phyloP scores from a whole-genome alignment of 2,329 filamentous ascomycete species.

The Aureobasidium sp. region DNA sequence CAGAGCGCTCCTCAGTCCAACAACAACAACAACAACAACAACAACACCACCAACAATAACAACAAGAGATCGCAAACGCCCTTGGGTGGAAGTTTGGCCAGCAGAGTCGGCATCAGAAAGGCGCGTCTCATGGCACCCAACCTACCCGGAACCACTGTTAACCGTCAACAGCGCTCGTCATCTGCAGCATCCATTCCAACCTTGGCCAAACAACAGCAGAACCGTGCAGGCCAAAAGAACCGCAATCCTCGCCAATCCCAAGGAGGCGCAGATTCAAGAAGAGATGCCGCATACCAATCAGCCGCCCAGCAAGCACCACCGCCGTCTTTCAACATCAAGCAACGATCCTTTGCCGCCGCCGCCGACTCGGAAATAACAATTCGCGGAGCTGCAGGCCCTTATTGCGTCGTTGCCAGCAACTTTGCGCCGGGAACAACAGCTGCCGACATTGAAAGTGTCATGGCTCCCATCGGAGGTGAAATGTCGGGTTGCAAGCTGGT shows the following conservation, averaged over 20 bases:
- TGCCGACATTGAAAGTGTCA: slow-evolving; percentile 74
- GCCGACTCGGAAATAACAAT: slow-evolving; percentile 55
- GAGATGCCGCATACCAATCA: slow-evolving; percentile 6
- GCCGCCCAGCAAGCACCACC: slow-evolving; percentile 1
- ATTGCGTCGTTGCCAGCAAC: slow-evolving; percentile 68
- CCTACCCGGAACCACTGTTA: background rate
- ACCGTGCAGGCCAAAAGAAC: slow-evolving; percentile 3
- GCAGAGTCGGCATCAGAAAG: slow-evolving; percentile 68
- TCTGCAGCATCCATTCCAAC: slow-evolving; percentile 9
- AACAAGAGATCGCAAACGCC: slow-evolving; percentile 21
- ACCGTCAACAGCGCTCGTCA: slow-evolving; percentile 9
- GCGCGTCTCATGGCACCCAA: slow-evolving; percentile 33
- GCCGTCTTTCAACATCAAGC: slow-evolving; percentile 19
- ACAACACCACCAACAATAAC: slow-evolving; percentile 37
- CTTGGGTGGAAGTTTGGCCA: slow-evolving; percentile 53
- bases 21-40: slow-evolving; percentile 32
- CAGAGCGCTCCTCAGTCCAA: slow-evolving; percentile 48
- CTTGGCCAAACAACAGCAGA: slow-evolving; percentile 12
- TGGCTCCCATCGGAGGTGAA: slow-evolving; percentile 64
- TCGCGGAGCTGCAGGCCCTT: slow-evolving; percentile 59
- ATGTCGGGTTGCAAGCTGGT: slow-evolving; percentile 62
- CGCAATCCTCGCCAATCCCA: background rate
- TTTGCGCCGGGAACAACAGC: slow-evolving; percentile 76
- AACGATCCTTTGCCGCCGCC: background rate
- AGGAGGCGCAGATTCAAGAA: background rate